Percentiles rank a stretch among this genome's conserved stretches.
Evolutionary conservation across 495 filamentous ascomycete species (phyloP).

Genomic region (Thozetella sp.): DNA sequence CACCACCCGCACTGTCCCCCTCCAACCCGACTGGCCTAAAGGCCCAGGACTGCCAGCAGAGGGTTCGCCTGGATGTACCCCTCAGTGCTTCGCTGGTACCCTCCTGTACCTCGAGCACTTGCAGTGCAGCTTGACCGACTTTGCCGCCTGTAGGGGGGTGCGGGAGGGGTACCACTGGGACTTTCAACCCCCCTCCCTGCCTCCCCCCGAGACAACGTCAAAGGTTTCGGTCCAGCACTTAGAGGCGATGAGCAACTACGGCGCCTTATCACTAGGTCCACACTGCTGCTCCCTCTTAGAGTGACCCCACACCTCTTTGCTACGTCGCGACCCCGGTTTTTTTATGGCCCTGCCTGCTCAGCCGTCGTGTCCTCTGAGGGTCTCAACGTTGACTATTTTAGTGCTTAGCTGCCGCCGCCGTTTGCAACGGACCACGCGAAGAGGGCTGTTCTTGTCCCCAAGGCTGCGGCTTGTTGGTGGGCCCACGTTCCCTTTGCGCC

Average conservation of each 20-base stretch:
- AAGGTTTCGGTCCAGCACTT: background rate
- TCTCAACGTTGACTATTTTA: slow-evolving; percentile 2
- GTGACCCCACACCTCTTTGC: background rate
- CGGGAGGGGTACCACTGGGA: too few species aligned
- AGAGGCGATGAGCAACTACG: background rate
- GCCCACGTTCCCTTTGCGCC: background rate
- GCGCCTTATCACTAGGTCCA: background rate
- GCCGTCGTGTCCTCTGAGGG: background rate
- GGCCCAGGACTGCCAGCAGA: background rate
- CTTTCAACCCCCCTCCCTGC: too few species aligned
- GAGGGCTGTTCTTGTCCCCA: background rate
- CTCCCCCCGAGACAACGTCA: too few species aligned
- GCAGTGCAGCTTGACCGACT: background rate
- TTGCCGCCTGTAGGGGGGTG: background rate
- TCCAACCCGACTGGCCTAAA: background rate
- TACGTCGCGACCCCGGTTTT: background rate
- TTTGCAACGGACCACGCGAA: background rate
- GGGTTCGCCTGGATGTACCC: background rate
- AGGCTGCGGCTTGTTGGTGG: slow-evolving; percentile 1
- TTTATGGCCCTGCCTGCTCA: background rate
- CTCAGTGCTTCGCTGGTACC: background rate
- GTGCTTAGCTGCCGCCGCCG: background rate
- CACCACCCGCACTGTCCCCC: background rate
- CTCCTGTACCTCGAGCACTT: background rate
- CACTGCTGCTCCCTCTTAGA: background rate